These are phyloP conservation scores for Naegleria lovaniensis DNA, from an alignment of 208 protist genomes.

Conservation along the genomic window DNA sequence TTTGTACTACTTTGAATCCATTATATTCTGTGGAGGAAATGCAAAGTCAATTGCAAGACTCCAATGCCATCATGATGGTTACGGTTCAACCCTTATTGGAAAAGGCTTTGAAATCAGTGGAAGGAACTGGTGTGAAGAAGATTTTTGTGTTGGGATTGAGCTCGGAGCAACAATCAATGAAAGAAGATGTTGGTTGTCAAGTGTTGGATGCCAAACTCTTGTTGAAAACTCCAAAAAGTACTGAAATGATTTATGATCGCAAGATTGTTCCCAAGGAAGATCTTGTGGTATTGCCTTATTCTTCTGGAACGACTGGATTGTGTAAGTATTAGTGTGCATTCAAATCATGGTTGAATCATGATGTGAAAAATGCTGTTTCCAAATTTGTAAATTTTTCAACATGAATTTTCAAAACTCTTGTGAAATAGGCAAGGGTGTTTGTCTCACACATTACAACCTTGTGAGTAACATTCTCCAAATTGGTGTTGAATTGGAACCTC, in stretches of 20 bases:
- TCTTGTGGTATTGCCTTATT: constrained; percentile 33
- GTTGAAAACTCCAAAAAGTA: not conserved
- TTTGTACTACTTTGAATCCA: constrained; percentile 33
- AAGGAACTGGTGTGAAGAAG: not conserved
- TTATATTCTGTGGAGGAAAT: constrained; percentile 35
- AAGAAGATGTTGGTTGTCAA: too few relatives aligned
- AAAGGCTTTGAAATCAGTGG: not conserved
- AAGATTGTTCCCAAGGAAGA: constrained; percentile 13
- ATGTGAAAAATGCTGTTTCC: too few relatives aligned
- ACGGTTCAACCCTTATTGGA: not conserved
- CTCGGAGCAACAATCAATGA: too few relatives aligned
- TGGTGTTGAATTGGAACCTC: not conserved
- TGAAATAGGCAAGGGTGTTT: constrained; percentile 46
- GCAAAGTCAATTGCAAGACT: constrained; percentile 30
- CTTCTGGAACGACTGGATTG: constrained; percentile 43
- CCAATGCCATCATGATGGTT: constrained; percentile 23
- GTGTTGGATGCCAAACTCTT: not conserved
- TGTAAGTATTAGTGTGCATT: not conserved
- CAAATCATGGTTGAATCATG: too few relatives aligned
- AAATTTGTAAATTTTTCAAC: too few relatives aligned
- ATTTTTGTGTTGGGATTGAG: not conserved
- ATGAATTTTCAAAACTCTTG: too few relatives aligned
- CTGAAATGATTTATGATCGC: not conserved
- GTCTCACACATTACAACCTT: constrained; percentile 51
- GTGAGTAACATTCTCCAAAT: constrained; percentile 46